A percentile compares a stretch with the other conserved stretches of the same genome.
phyloP scores from a whole-genome alignment of 129 eudicot species.

The Apium graveolens region DNA sequence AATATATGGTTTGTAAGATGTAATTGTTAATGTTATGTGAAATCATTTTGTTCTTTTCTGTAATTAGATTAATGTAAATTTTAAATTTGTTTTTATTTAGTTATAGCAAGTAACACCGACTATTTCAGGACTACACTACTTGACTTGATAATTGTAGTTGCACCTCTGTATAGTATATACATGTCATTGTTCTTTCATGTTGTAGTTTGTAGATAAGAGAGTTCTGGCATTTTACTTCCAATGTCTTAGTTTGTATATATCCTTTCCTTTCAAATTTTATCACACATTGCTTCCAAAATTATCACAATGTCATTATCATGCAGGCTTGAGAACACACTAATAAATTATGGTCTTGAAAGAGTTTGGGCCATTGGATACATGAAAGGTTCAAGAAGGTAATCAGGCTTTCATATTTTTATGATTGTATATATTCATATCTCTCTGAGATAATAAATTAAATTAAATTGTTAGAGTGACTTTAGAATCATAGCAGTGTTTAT shows the following conservation, averaged over 20 bases:
- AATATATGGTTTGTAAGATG: background rate
- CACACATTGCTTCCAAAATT: background rate
- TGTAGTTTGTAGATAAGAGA: too few relatives aligned
- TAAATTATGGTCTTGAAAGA: conserved; percentile 92
- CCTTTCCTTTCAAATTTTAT: background rate
- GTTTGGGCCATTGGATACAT: conserved; percentile 94
- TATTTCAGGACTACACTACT: background rate
- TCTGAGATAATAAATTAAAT: background rate
- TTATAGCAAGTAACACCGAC: background rate
- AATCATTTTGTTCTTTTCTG: background rate
- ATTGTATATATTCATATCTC: too few relatives aligned
- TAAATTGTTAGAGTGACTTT: background rate
- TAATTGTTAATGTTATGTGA: background rate
- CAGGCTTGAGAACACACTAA: conserved; percentile 92
- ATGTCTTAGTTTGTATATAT: background rate
- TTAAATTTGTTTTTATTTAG: background rate
- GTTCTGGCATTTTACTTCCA: background rate
- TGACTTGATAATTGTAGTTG: background rate
- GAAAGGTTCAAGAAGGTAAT: conserved; percentile 87
- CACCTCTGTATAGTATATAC: background rate
- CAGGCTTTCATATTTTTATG: conserved; percentile 12
- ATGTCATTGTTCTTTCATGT: too few relatives aligned
- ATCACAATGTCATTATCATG: conserved; percentile 16
- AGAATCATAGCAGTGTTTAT: background rate
- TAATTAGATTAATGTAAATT: background rate